Base-by-base conservation (phyloP, 2,329 filamentous ascomycete species). In the Ascochyta pisi region DNA sequence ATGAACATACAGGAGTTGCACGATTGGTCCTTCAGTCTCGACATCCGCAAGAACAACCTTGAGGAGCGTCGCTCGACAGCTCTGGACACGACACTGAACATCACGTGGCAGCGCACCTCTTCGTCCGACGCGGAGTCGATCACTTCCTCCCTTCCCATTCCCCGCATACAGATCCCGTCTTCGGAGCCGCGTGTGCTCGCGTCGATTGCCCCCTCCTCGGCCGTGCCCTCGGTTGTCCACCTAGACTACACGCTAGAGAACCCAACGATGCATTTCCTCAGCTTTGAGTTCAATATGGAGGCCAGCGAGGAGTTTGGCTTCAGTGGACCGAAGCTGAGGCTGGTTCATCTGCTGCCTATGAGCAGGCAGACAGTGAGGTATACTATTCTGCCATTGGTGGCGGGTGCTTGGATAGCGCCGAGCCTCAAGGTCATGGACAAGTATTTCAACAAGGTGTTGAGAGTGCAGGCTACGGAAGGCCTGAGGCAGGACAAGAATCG, bases 251-350 rank as follows among this genome's bases (percentile, higher is more conserved):
- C 87, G 3, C 86, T 99, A 53, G 95, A 99, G 77, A 99, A 99
- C 73, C 90, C 93, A 0, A 97, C 94, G 0, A 89, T 88, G 73
- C 95, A 99, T 74, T 96, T 96, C 76, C 84, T 99, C 45, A 96
- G 93, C 0, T 99, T 99, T 77, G 92, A 91, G 27, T 76, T 98
- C 44, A 87, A 83, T 24, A 96, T 99, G 92, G 94, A 99, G 65
- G 90, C 92, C 3, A 94, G 87, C 71, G 92, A 96, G 62, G 86
- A 92, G 49, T 98, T 98, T 76, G 94, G 92, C 0, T 98, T 99
- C 75, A 92, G 91, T 7, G 95, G 95, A 0, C 82, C 91, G 2
- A 98, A 98, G 78, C 83, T 89, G 62, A 88, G 86, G 12, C 89
- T 89, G 1, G 66, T 97, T 48, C 91, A 95, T 69, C 79, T 98